Conservation (phyloP, 768 basidiomycete genomes). For the Serendipita sp. region DNA sequence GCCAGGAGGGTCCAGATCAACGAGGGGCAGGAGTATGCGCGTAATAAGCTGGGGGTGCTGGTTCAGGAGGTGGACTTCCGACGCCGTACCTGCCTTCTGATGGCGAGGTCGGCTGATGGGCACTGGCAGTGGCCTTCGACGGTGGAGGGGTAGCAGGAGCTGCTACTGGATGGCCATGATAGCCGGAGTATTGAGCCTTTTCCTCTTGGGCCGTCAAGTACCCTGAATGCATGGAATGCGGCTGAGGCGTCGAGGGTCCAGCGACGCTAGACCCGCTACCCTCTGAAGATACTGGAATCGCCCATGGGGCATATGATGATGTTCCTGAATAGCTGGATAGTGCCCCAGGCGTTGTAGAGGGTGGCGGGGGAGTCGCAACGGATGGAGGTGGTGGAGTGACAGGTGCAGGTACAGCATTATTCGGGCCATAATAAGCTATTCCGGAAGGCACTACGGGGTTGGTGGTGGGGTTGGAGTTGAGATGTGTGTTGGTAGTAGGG, state of each 20-base stretch:
- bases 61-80: not conserved
- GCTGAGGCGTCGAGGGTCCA: not conserved
- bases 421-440: not conserved
- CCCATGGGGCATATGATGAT: conserved; percentile 1
- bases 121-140: not conserved
- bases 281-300: not conserved
- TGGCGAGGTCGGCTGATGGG: not conserved
- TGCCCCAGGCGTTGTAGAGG: not conserved
- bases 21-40: too few species aligned
- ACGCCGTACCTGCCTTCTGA: not conserved
- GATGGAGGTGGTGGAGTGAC: not conserved
- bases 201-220: too few species aligned
- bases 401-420: not conserved
- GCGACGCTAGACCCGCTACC: not conserved
- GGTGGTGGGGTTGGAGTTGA: too few species aligned
- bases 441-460: too few species aligned
- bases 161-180: not conserved
- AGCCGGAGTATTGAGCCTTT: not conserved
- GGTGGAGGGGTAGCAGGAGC: not conserved
- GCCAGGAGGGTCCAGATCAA: too few species aligned
- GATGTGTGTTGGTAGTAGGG: too few species aligned
- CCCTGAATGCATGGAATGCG: not conserved
- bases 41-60: not conserved
- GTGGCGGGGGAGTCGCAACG: not conserved
- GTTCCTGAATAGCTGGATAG: not conserved